Evolutionary conservation across 202 grass and related monocot species (phyloP).

Genomic region (Brachypodium distachyon): DNA sequence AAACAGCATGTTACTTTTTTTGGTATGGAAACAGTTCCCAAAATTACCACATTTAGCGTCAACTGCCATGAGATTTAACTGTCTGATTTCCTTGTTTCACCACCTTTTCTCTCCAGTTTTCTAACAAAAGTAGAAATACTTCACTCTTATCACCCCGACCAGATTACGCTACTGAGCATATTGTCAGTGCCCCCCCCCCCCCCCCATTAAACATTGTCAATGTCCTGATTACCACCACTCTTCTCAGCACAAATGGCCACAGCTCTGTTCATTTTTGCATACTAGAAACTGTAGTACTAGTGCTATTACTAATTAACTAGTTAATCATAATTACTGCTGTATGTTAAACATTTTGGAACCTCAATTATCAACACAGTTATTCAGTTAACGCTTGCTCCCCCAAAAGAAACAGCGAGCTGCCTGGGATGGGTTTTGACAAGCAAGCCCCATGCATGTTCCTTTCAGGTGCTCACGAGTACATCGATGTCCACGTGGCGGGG

Average conservation of each 20-base stretch:
- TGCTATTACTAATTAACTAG: too few species aligned
- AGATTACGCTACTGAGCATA: too few species aligned
- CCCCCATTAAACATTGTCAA: neutral
- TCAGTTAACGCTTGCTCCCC: neutral
- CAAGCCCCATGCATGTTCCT: neutral
- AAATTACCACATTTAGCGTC: constrained; percentile 15
- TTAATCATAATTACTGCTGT: too few species aligned
- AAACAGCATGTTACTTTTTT: constrained; percentile 30
- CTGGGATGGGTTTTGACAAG: neutral
- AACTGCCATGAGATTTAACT: neutral
- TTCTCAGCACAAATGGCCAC: too few species aligned
- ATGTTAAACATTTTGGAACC: neutral
- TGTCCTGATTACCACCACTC: neutral
- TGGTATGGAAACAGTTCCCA: constrained; percentile 20
- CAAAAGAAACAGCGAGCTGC: neutral
- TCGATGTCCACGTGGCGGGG: constrained; percentile 35
- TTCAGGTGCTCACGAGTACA: constrained; percentile 69
- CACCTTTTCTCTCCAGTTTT: neutral
- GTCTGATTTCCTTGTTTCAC: neutral
- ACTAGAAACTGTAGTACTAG: neutral
- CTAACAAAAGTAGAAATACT: neutral
- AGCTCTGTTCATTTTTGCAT: too few species aligned
- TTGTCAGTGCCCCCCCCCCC: too few species aligned
- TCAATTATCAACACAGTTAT: neutral
- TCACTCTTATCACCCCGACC: neutral